Base-by-base conservation (phyloP, 1,139 yeast genomes). In the Candida sojae region DNA sequence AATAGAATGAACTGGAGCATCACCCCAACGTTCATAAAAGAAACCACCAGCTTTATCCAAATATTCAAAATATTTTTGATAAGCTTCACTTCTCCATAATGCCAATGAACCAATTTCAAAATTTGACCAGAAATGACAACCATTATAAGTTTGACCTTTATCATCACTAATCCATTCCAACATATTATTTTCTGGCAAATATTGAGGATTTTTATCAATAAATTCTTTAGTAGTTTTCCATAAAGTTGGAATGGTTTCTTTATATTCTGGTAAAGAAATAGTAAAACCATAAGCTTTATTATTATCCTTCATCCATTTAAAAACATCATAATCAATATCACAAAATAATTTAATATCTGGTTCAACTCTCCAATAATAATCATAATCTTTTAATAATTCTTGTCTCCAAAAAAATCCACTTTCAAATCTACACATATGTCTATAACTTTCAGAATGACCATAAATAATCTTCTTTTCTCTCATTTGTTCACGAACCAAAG, bases 321-420 rank as follows among this genome's bases (percentile, higher is more conserved):
- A 90, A 38, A 88, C 77, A 67, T 90, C 96, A 62, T 88, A 86
- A 60, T 86, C 84, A 56, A 90, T 75, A 64, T 89, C 93, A 73
- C 96, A 90, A 65, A 71, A 86, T 49, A 89, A 75, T 59, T 80
- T 76, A 62, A 88, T 82, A 61, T 86, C 92, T 31, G 96, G 96
- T 68, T 91, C 97, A 49, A 91, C 96, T 68, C 97, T 84, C 97
- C 97, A 91, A 73, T 89, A 91, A 72, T 84, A 90, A 56, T 86
- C 89, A 66, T 85, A 90, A 39, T 86, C 85, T 51, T 75, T 75
- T 77, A 89, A 70, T 44, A 87, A 64, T 42, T 82, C 83, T 60
- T 88, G 95, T 68, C 88, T 79, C 75, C 82, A 91, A 73, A 91
- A 90, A 68, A 90, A 88, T 0, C 97, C 97, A 33, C 93, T 84